phyloP scores from a whole-genome alignment of 805 yeast species.

The Yamadazyma sp. region DNA sequence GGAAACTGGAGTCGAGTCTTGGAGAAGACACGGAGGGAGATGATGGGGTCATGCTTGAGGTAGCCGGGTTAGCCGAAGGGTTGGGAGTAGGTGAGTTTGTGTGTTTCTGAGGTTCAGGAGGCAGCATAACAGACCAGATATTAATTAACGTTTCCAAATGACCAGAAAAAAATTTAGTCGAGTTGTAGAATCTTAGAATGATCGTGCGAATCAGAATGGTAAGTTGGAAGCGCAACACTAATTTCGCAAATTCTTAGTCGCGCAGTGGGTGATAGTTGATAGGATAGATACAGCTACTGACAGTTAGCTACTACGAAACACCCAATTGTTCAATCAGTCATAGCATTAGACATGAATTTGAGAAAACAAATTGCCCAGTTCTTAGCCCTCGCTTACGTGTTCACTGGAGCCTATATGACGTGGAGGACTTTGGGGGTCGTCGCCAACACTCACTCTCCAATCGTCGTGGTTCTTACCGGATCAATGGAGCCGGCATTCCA shows the following conservation, averaged over 20 bases:
- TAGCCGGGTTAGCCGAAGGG: background rate
- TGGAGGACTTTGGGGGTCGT: constrained; percentile 82
- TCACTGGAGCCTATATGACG: constrained; percentile 85
- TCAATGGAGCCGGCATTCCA: constrained; percentile 99
- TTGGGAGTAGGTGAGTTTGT: background rate
- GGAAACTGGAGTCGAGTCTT: too few relatives aligned
- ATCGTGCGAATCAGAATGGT: background rate
- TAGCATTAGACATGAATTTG: constrained; percentile 49
- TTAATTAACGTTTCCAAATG: too few relatives aligned
- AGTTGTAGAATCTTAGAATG: background rate
- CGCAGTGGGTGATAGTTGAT: too few relatives aligned
- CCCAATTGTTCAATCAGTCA: too few relatives aligned
- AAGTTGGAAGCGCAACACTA: constrained; percentile 6
- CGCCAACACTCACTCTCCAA: constrained; percentile 85
- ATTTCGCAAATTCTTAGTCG: too few relatives aligned
- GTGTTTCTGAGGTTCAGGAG: constrained; percentile 4
- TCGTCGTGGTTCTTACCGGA: constrained; percentile 95
- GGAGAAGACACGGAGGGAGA: too few relatives aligned
- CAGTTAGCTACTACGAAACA: too few relatives aligned
- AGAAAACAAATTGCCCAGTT: constrained; percentile 63
- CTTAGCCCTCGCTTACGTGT: constrained; percentile 71
- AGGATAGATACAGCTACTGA: too few relatives aligned
- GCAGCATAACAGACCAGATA: constrained; percentile 1
- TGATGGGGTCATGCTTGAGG: too few relatives aligned
- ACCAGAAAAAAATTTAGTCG: background rate